Base-by-base conservation (phyloP, 208 protist species). In the Strigomonas culicis region DNA sequence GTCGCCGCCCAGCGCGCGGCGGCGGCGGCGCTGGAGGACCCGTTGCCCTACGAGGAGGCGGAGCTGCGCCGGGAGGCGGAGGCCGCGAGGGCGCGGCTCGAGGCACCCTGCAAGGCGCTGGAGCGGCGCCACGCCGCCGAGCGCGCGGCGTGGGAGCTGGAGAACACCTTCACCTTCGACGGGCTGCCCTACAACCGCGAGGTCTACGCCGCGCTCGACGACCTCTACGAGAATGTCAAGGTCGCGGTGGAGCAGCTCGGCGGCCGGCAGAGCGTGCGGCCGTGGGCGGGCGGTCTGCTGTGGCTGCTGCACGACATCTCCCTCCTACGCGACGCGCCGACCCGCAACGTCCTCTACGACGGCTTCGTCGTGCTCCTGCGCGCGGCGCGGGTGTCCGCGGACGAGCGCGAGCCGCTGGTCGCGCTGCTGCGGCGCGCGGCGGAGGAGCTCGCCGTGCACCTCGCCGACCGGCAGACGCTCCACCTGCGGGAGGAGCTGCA, bases 281-380 rank as follows among this genome's bases (percentile, higher is more conserved):
- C 7, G 57, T 49, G 41, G 57, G n/a, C 82, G 81, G 79, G 88
- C 51, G 84, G 84, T 56, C 80, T 77, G 4, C 46, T 90, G 0
- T 39, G 68, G 28, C 62, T 68, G 1, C 56, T 93, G 27, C 57
- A 86, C 39, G 59, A 87, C 24, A 56, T 93, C n/a, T 70, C 70
- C 63, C 15, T 6, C 27, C 63, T 95, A 15, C 83, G 82, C 25
- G 89, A 92, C 53, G 74, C 77, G 21, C 39, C 61, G 2, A 63
- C 68, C 2, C 75, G 84, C 8, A 79, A 79, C 30, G 63, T 72
- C 15, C 64, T 93, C 22, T 68, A 82, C 24, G 77, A 90, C 3
- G 84, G 70, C 31, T 34, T 88, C 28, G 66, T 77, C 25, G 68
- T 77, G n/a, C 72, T 95, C 8, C 75, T 95, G 32, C 81, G 81